A percentile compares a stretch with the other conserved stretches of the same genome.
These are phyloP conservation scores for Rhodamnia argentea DNA, from an alignment of 345 rosid genomes.

Conservation along the genomic window DNA sequence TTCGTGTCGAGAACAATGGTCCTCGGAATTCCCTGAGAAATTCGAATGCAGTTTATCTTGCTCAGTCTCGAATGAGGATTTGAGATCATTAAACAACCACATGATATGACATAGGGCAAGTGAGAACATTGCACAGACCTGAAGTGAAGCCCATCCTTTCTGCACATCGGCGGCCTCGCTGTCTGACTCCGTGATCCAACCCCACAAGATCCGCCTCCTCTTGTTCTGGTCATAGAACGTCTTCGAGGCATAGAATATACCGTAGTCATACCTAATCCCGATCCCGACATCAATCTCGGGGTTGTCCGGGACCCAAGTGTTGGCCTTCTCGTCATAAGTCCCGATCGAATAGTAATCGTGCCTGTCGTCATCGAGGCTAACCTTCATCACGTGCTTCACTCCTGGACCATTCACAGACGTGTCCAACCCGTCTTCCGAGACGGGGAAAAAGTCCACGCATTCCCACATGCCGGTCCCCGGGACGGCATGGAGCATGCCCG, in stretches of 20 bases:
- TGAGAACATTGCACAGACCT: slow-evolving; percentile 18
- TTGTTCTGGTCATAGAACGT: slow-evolving; percentile 49
- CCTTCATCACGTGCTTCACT: slow-evolving; percentile 54
- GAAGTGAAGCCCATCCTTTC: slow-evolving; percentile 78
- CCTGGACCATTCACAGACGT: slow-evolving; percentile 36
- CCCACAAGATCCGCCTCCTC: slow-evolving; percentile 53
- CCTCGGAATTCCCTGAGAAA: slow-evolving; percentile 61
- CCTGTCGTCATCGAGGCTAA: slow-evolving; percentile 49
- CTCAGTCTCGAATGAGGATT: neutral
- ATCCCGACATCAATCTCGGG: slow-evolving; percentile 49
- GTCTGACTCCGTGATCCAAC: slow-evolving; percentile 68
- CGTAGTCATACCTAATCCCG: slow-evolving; percentile 63
- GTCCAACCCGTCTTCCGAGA: slow-evolving; percentile 34
- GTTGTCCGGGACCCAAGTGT: slow-evolving; percentile 42
- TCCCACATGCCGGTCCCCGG: slow-evolving; percentile 92
- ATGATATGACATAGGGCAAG: neutral
- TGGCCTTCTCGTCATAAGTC: slow-evolving; percentile 33
- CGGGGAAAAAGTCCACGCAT: slow-evolving; percentile 66
- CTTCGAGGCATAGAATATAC: slow-evolving; percentile 61
- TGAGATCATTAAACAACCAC: neutral
- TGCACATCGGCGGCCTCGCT: slow-evolving; percentile 45
- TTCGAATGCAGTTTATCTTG: neutral
- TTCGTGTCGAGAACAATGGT: slow-evolving; percentile 48
- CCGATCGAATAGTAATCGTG: slow-evolving; percentile 62
- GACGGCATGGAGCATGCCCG: slow-evolving; percentile 45